These are phyloP conservation scores for Aciculosporium take DNA, from an alignment of 2,329 filamentous ascomycete genomes.

Conservation along the genomic window DNA sequence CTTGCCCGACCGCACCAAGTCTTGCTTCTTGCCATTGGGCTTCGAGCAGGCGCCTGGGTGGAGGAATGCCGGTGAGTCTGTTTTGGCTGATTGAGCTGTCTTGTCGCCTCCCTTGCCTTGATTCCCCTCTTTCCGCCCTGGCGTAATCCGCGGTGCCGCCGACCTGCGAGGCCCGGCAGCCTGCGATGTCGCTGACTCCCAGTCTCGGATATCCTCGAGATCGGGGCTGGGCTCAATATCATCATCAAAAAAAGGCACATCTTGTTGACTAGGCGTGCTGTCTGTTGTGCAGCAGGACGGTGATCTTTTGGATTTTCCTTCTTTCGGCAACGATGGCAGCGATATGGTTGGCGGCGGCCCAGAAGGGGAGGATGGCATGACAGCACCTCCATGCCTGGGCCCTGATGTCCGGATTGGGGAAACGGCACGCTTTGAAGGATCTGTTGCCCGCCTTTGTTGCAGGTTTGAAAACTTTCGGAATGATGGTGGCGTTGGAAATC, in stretches of 20 bases:
- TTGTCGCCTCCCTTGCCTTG: neutral
- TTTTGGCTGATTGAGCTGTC: constrained; percentile 5
- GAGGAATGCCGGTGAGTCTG: constrained; percentile 7
- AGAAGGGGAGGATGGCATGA: neutral
- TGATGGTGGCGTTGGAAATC: constrained; percentile 21
- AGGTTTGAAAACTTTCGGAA: neutral
- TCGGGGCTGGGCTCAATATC: constrained; percentile 22
- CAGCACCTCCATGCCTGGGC: neutral
- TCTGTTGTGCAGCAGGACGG: constrained; percentile 2
- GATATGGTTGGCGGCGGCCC: constrained; percentile 4
- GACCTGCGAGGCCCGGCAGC: neutral
- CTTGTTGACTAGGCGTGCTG: constrained; percentile 12
- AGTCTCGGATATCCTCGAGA: constrained; percentile 25
- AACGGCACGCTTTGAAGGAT: neutral
- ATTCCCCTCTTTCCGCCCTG: neutral
- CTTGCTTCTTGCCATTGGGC: neutral
- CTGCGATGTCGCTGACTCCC: constrained; percentile 11
- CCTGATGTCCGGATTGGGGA: neutral
- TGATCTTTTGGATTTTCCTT: neutral
- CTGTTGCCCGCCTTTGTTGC: neutral
- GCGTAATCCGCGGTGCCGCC: neutral
- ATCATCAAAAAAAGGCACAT: constrained; percentile 16
- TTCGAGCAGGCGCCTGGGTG: constrained; percentile 4
- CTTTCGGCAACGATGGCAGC: constrained; percentile 4
- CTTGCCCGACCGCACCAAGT: neutral